A percentile compares a stretch with the other conserved stretches of the same genome.
Conservation (phyloP, 768 basidiomycete genomes). For the Tubosaeta sp. region DNA sequence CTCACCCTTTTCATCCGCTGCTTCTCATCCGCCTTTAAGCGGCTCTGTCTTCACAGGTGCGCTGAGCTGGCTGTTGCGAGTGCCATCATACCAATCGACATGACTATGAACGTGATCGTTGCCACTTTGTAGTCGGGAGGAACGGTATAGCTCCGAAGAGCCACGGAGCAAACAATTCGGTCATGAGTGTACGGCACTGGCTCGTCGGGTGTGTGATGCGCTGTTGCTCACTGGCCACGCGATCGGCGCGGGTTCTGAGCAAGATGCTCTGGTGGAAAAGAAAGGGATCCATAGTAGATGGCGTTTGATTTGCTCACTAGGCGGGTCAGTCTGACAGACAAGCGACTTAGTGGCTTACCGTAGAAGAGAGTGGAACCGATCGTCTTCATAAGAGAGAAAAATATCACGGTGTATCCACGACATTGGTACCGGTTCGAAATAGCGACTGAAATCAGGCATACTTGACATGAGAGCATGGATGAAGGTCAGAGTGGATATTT, state of each 20-base stretch:
- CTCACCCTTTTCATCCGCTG: constrained; percentile 33
- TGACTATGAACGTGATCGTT: constrained; percentile 32
- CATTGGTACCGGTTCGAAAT: constrained; percentile 51
- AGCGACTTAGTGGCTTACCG: neutral
- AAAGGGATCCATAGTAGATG: constrained; percentile 53
- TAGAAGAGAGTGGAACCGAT: constrained; percentile 19
- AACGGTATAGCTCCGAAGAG: constrained; percentile 45
- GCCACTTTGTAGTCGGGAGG: constrained; percentile 48
- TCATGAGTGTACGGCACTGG: constrained; percentile 52
- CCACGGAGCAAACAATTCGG: constrained; percentile 56
- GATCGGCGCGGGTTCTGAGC: constrained; percentile 43
- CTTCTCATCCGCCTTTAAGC: constrained; percentile 39
- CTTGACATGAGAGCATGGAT: constrained; percentile 16
- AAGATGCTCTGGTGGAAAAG: constrained; percentile 48
- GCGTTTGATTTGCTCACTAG: constrained; percentile 29
- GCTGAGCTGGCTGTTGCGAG: constrained; percentile 34
- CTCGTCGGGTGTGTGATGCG: constrained; percentile 51
- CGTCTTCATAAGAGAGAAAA: constrained; percentile 40
- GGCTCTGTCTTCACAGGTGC: constrained; percentile 43
- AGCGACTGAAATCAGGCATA: constrained; percentile 37
- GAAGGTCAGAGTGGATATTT: neutral
- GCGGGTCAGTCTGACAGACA: neutral
- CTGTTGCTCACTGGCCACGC: constrained; percentile 63
- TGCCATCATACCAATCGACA: constrained; percentile 38
- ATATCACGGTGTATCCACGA: constrained; percentile 45